Conservation (phyloP, 345 rosid genomes). For the Gossypium longicalyx region DNA sequence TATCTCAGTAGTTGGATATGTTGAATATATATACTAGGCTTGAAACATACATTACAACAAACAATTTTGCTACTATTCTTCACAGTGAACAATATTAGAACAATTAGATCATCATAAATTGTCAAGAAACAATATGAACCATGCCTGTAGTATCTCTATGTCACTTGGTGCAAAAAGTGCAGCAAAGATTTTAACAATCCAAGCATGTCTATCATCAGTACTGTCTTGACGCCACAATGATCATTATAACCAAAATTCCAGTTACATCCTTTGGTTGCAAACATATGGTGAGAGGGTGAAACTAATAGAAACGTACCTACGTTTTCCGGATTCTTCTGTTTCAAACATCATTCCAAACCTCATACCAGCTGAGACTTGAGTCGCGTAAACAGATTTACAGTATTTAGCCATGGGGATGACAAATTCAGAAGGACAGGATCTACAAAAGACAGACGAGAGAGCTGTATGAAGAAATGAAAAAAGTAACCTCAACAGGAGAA, state of each 20-base stretch:
- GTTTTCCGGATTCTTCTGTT: slow-evolving; percentile 92
- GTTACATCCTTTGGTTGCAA: not conserved
- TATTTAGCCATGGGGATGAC: slow-evolving; percentile 77
- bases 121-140: not conserved
- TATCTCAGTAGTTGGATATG: not conserved
- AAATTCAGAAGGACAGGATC: slow-evolving; percentile 97
- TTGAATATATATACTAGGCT: not conserved
- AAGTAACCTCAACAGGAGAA: not conserved
- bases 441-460: slow-evolving; percentile 21
- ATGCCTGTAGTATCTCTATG: not conserved
- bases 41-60: not conserved
- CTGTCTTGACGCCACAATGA: not conserved
- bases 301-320: slow-evolving; percentile 44
- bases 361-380: slow-evolving; percentile 92
- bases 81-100: not conserved
- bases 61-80: not conserved
- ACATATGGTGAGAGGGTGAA: not conserved
- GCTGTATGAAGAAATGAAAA: not conserved
- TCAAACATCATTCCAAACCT: slow-evolving; percentile 99
- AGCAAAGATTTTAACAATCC: not conserved
- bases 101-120: not conserved
- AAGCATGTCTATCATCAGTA: not conserved
- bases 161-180: not conserved
- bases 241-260: slow-evolving; percentile 4
- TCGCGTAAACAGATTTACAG: slow-evolving; percentile 78